These are phyloP conservation scores for Periglandula ipomoeae DNA, from an alignment of 2,329 filamentous ascomycete species.

Conservation along the genomic window DNA sequence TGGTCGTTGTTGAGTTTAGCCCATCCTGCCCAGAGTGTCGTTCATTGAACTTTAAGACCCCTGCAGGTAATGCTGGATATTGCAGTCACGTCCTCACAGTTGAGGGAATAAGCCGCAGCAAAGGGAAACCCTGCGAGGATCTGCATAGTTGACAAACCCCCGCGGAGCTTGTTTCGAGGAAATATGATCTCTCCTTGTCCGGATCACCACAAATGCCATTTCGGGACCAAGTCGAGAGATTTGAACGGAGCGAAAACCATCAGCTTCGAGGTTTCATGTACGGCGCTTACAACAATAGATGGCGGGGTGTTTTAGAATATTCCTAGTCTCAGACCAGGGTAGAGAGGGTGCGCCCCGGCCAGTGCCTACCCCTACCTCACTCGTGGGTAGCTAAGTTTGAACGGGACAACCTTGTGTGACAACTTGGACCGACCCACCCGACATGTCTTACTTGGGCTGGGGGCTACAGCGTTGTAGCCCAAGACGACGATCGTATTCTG, in stretches of 20 bases:
- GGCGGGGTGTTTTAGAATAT: slow-evolving; percentile 6
- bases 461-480: background rate
- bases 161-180: too few species aligned
- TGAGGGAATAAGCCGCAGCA: too few species aligned
- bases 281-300: background rate
- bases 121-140: background rate
- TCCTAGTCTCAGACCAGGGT: slow-evolving; percentile 3
- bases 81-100: too few species aligned
- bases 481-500: slow-evolving; percentile 1
- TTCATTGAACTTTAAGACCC: too few species aligned
- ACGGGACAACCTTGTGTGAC: background rate
- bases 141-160: background rate
- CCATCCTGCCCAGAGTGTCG: too few species aligned
- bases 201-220: background rate
- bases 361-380: background rate
- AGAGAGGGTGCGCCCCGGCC: too few species aligned
- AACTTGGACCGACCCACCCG: background rate
- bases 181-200: background rate
- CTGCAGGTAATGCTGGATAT: too few species aligned
- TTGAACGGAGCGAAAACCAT: background rate
- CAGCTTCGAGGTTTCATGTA: background rate
- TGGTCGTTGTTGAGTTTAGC: too few species aligned
- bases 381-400: background rate
- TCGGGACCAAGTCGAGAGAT: background rate
- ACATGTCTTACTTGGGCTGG: slow-evolving; percentile 2